Percentiles rank a stretch among this genome's conserved stretches.
phyloP scores from a whole-genome alignment of 2,329 filamentous ascomycete genomes.

The Curvularia sp. region DNA sequence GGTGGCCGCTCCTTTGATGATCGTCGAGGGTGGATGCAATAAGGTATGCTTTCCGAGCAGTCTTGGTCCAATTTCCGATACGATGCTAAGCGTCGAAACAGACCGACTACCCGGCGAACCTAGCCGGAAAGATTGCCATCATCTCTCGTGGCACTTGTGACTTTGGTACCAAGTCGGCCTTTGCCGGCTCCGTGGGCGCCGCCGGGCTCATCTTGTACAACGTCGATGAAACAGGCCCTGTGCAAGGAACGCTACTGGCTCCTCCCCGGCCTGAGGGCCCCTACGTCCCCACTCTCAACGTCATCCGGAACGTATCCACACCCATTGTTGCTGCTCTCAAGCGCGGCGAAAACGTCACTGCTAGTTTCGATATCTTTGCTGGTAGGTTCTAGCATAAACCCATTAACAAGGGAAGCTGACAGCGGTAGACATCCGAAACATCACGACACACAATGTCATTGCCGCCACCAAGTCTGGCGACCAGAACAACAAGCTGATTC shows the following conservation, averaged over 20 bases:
- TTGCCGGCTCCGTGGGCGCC: conserved; percentile 73
- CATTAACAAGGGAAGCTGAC: neutral
- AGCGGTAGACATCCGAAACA: conserved; percentile 51
- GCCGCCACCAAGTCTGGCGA: conserved; percentile 48
- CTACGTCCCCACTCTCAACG: conserved; percentile 72
- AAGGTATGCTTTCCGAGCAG: neutral
- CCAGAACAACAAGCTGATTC: conserved; percentile 44
- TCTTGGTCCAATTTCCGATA: conserved; percentile 7
- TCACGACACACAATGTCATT: conserved; percentile 55
- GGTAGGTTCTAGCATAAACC: conserved; percentile 13
- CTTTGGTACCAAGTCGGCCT: conserved; percentile 74
- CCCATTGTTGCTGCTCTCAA: neutral
- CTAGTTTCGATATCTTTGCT: neutral
- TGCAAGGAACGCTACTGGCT: conserved; percentile 70
- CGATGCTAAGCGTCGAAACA: neutral
- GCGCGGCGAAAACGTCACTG: neutral
- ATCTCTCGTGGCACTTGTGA: conserved; percentile 73
- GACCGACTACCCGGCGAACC: conserved; percentile 65
- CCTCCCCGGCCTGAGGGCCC: conserved; percentile 60
- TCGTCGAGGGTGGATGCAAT: neutral
- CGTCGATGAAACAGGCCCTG: conserved; percentile 62
- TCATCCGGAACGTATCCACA: conserved; percentile 55
- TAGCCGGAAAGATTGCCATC: conserved; percentile 71
- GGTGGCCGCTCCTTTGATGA: neutral
- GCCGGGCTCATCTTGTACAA: conserved; percentile 77